Percentiles rank a stretch among this genome's conserved stretches.
Conservation (phyloP, 768 basidiomycete genomes). For the Boletus vinaceobasis region DNA sequence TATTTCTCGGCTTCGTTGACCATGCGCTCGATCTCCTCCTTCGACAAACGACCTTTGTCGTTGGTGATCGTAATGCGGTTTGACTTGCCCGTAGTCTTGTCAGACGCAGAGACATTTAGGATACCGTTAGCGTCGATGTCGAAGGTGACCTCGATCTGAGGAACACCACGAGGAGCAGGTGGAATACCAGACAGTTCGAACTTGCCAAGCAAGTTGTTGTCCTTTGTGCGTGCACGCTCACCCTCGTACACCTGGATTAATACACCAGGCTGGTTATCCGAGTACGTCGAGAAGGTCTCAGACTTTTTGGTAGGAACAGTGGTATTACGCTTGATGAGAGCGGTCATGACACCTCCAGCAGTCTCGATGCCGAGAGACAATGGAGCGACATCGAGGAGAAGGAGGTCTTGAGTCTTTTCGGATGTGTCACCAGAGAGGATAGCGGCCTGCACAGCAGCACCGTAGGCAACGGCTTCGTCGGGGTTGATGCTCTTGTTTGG, state of each 20-base stretch:
- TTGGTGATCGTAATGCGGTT: constrained; percentile 93
- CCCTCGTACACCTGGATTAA: constrained; percentile 98
- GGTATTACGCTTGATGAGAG: constrained; percentile 98
- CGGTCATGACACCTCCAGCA: constrained; percentile 98
- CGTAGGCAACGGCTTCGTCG: constrained; percentile 97
- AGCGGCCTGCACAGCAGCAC: constrained; percentile 97
- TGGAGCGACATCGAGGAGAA: constrained; percentile 92
- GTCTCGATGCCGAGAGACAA: constrained; percentile 96
- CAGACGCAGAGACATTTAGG: constrained; percentile 89
- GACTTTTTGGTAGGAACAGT: constrained; percentile 99
- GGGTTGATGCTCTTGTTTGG: constrained; percentile 99
- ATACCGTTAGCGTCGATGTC: constrained; percentile 98
- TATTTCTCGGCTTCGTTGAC: constrained; percentile 91
- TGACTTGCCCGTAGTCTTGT: constrained; percentile 97
- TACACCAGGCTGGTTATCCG: constrained; percentile 98
- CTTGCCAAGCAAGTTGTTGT: constrained; percentile 98
- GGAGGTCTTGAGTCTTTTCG: constrained; percentile 94
- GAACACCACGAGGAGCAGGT: constrained; percentile 95
- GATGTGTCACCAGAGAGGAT: constrained; percentile 97
- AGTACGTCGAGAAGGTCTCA: constrained; percentile 97
- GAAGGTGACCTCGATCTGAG: constrained; percentile 96
- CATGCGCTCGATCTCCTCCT: constrained; percentile 99
- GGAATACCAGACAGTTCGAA: constrained; percentile 97
- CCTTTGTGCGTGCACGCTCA: constrained; percentile 97
- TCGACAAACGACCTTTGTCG: constrained; percentile 94